Evolutionary conservation across 257 asterid species (phyloP), one percentile per base, ranked within the genome.

Genomic region (Parsonsia alboflavescens): DNA sequence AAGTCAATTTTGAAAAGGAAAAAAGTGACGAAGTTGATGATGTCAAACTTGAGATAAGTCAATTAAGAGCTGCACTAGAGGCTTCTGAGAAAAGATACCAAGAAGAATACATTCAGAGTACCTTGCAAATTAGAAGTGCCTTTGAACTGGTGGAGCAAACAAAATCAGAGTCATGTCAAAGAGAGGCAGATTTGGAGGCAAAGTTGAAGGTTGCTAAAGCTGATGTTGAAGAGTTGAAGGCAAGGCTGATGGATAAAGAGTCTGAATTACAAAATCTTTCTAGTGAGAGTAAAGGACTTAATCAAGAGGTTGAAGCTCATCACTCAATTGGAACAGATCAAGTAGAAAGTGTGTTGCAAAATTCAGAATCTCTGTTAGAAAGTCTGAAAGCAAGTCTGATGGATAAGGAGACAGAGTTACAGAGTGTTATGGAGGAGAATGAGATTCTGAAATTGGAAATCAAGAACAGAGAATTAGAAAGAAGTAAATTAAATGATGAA

Each of bases 71-170:
- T 46, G 91, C 88, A 5, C 85, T 94, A 10, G 96, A 88, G 82
- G 87, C 81, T 62, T 91, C 96, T 53, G 97, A 92, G 54, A 89
- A 76, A 71, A 83, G 87, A 87, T 86, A 87, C 76, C 87, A 77
- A 39, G 92, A 89, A 54, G 90, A 90, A 77, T 82, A 86, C 79
- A 76, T 87, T 3, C 83, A 85, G 73, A 89, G 90, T 80, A 86
- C 89, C 7, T 72, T 86, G 88, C 87, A 88, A 84, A 85, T 92
- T 21, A 81, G 88, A 73, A 83, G 83, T 24, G 94, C 97, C 13
- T 83, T 80, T 57, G 97, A 90, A 65, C 77, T 87, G 33, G 87
- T 85, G 78, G 95, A 92, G 76, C 89, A 44, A 64, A 77, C 86
- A 9, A 87, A 88, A 77, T 73, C 85, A 0, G 88, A 85, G 56